phyloP scores from a whole-genome alignment of 306 rosid species.

The Medicago ruthenica region DNA sequence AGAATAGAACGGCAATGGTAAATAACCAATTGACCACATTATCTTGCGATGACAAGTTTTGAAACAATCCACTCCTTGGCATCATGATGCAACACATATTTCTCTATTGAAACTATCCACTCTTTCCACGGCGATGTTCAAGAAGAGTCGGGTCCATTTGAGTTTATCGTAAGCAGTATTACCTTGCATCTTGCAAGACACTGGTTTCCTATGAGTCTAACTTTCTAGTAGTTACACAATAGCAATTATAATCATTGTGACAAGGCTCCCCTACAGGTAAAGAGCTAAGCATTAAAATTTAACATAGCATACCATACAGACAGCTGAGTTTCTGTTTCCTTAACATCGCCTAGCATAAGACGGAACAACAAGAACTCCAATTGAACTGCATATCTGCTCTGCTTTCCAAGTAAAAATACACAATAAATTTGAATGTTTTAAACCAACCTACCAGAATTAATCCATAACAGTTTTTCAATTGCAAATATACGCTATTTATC shows the following conservation, averaged over 20 bases:
- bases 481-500: conserved; percentile 23
- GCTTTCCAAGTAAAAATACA: conserved; percentile 50
- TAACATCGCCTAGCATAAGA: conserved; percentile 58
- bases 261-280: conserved; percentile 1
- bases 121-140: neutral
- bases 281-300: conserved; percentile 16
- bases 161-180: neutral
- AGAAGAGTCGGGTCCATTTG: neutral
- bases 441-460: conserved; percentile 26
- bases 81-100: conserved; percentile 19
- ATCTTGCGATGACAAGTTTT: conserved; percentile 22
- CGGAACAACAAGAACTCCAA: conserved; percentile 64
- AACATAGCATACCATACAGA: conserved; percentile 59
- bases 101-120: conserved; percentile 5
- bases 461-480: conserved; percentile 8
- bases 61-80: conserved; percentile 7
- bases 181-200: conserved; percentile 8
- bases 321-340: conserved; percentile 55
- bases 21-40: conserved; percentile 27
- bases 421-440: conserved; percentile 27
- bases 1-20: conserved; percentile 17
- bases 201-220: neutral
- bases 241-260: neutral
- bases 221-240: neutral
- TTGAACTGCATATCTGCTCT: conserved; percentile 63